Percentiles rank a stretch among this genome's conserved stretches.
Evolutionary conservation across 2,329 filamentous ascomycete species (phyloP).

Genomic region (Botryosphaeria dothidea): DNA sequence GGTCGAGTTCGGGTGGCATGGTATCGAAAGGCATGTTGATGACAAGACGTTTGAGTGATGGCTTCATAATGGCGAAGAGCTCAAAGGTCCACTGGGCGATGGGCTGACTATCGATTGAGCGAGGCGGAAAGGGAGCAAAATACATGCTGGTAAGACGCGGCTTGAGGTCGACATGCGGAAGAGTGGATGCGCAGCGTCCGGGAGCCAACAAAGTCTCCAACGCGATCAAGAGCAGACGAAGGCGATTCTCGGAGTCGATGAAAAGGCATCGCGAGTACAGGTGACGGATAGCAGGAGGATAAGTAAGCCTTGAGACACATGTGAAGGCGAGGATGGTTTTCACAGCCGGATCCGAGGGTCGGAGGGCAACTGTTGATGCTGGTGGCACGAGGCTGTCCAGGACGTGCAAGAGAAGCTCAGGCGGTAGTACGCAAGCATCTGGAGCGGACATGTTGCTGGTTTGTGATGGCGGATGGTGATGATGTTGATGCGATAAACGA

Average conservation of each 20-base stretch:
- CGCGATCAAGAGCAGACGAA: slow-evolving; percentile 30
- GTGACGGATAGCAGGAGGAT: slow-evolving; percentile 42
- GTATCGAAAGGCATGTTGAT: slow-evolving; percentile 52
- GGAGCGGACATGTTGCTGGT: neutral
- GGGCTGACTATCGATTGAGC: slow-evolving; percentile 45
- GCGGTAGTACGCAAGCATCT: slow-evolving; percentile 22
- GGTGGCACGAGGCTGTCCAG: slow-evolving; percentile 28
- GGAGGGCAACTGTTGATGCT: slow-evolving; percentile 29
- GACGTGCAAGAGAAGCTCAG: slow-evolving; percentile 32
- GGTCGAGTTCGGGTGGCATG: slow-evolving; percentile 46
- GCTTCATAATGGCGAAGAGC: slow-evolving; percentile 44
- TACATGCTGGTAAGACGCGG: slow-evolving; percentile 40
- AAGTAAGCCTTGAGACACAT: slow-evolving; percentile 46
- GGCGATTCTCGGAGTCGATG: slow-evolving; percentile 38
- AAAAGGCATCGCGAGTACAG: slow-evolving; percentile 51
- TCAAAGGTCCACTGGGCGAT: slow-evolving; percentile 45
- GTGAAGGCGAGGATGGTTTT: slow-evolving; percentile 49
- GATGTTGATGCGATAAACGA: neutral
- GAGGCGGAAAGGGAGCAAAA: slow-evolving; percentile 27
- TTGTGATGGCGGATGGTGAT: neutral
- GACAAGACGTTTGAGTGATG: slow-evolving; percentile 47
- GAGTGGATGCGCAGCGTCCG: slow-evolving; percentile 19
- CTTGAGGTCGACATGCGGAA: slow-evolving; percentile 8
- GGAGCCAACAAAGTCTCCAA: slow-evolving; percentile 24
- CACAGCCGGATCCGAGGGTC: slow-evolving; percentile 42